Evolutionary conservation across 1,284 basidiomycete species (phyloP).

Genomic region (Anthracocystis walkeri): DNA sequence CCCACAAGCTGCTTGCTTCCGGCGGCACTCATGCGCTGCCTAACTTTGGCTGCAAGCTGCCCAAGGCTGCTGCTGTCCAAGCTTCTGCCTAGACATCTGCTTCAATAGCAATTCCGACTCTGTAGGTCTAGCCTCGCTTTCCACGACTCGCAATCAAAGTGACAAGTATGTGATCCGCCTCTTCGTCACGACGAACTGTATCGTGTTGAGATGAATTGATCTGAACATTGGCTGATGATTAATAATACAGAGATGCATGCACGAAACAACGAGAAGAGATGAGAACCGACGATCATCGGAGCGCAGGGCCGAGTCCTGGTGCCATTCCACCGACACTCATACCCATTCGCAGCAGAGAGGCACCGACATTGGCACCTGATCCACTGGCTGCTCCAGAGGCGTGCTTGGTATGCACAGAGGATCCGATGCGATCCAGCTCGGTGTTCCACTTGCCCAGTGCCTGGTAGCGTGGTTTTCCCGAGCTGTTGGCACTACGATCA

Average conservation of each 20-base stretch:
- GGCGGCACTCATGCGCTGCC: slow-evolving; percentile 12
- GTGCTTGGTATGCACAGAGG: slow-evolving; percentile 40
- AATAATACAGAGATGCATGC: slow-evolving; percentile 31
- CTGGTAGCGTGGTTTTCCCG: slow-evolving; percentile 84
- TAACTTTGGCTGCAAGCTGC: slow-evolving; percentile 34
- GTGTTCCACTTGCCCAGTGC: slow-evolving; percentile 85
- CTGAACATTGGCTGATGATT: slow-evolving; percentile 4
- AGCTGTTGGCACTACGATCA: slow-evolving; percentile 76
- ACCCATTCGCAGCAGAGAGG: slow-evolving; percentile 40
- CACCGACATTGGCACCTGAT: slow-evolving; percentile 23
- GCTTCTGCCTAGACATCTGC: slow-evolving; percentile 17
- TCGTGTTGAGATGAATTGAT: neutral
- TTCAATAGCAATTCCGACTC: neutral
- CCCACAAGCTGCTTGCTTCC: slow-evolving; percentile 37
- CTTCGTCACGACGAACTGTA: neutral
- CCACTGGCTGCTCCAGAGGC: slow-evolving; percentile 38
- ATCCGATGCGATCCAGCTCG: slow-evolving; percentile 69
- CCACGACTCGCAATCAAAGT: slow-evolving; percentile 3
- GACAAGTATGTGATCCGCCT: neutral
- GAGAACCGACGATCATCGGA: slow-evolving; percentile 11
- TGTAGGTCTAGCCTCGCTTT: neutral
- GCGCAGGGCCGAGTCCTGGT: slow-evolving; percentile 24
- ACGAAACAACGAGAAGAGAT: neutral
- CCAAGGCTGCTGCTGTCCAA: slow-evolving; percentile 13
- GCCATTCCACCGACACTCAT: slow-evolving; percentile 28